phyloP scores from a whole-genome alignment of 169 alveolate species.

The Amoebophrya sp. region DNA sequence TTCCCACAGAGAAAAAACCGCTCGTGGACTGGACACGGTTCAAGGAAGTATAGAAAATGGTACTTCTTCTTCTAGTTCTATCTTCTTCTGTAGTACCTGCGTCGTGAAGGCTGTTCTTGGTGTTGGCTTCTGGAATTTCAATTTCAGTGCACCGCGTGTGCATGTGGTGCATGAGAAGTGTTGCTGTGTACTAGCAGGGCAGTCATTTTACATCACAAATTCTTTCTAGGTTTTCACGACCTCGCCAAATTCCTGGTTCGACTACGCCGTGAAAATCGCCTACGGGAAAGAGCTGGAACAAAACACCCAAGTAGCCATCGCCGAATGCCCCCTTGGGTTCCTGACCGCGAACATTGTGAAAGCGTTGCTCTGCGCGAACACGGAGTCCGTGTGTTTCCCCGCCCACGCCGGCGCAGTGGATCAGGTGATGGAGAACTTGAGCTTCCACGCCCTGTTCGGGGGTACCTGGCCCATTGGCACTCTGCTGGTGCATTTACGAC shows the following conservation, averaged over 20 bases:
- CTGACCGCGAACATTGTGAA: slow-evolving; percentile 25
- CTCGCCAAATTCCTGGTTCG: too few relatives aligned
- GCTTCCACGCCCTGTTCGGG: not conserved
- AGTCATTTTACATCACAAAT: not conserved
- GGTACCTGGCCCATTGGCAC: not conserved
- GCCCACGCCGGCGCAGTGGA: not conserved
- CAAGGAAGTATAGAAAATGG: too few relatives aligned
- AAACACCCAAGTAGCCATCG: not conserved
- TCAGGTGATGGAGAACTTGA: not conserved
- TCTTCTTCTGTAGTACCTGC: not conserved
- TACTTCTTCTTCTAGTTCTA: too few relatives aligned
- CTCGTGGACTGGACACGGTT: not conserved
- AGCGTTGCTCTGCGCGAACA: not conserved
- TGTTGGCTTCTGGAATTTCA: not conserved
- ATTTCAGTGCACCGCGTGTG: not conserved
- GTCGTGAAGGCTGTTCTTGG: not conserved
- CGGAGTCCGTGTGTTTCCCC: not conserved
- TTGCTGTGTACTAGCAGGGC: not conserved
- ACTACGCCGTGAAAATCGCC: not conserved
- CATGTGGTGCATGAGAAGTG: not conserved
- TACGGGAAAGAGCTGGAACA: slow-evolving; percentile 23
- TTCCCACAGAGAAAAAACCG: not conserved
- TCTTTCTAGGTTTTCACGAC: too few relatives aligned
- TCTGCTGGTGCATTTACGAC: not conserved
- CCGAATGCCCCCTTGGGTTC: slow-evolving; percentile 32